A percentile compares a stretch with the other conserved stretches of the same genome.
phyloP scores from a whole-genome alignment of 352 stramenopile species.

The Globisporangium sylvaticum region DNA sequence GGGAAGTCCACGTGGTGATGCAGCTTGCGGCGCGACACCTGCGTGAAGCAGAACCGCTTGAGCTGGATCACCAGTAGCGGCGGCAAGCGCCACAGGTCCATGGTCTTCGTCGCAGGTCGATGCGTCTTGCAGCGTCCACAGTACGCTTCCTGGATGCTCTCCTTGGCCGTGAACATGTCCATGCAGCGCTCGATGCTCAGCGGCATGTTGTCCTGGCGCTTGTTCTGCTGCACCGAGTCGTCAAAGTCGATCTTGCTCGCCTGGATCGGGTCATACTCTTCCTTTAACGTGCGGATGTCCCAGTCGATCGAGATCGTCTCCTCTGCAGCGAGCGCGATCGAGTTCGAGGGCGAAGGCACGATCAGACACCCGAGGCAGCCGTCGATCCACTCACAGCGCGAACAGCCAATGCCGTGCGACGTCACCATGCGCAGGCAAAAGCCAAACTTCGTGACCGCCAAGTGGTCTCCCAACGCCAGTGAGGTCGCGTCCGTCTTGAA shows the following conservation, averaged over 20 bases:
- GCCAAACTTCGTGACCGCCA: slow-evolving; percentile 66
- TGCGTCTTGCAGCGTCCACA: slow-evolving; percentile 87
- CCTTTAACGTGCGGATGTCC: slow-evolving; percentile 84
- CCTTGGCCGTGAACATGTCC: slow-evolving; percentile 83
- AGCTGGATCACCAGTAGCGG: slow-evolving; percentile 98
- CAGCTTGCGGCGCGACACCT: slow-evolving; percentile 91
- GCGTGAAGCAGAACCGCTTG: slow-evolving; percentile 99
- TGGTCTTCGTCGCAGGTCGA: slow-evolving; percentile 92
- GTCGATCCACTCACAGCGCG: slow-evolving; percentile 85
- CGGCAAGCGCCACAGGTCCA: slow-evolving; percentile 96
- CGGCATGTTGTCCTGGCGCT: slow-evolving; percentile 68
- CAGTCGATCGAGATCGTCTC: slow-evolving; percentile 89
- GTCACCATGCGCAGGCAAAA: slow-evolving; percentile 85
- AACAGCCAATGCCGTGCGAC: slow-evolving; percentile 77
- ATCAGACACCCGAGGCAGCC: slow-evolving; percentile 85
- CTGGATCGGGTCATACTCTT: slow-evolving; percentile 85
- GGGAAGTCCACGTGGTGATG: slow-evolving; percentile 96
- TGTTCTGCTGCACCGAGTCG: slow-evolving; percentile 57
- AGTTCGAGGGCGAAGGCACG: slow-evolving; percentile 36
- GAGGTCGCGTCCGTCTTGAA: slow-evolving; percentile 44
- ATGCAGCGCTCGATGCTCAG: slow-evolving; percentile 82
- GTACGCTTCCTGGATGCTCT: slow-evolving; percentile 78
- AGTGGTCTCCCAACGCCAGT: slow-evolving; percentile 61
- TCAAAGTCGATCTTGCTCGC: slow-evolving; percentile 77
- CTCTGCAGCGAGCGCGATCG: slow-evolving; percentile 54